Evolutionary conservation across 192 early-diverging fungal genomes (phyloP).

Genomic region (Backusella psychrophila): DNA sequence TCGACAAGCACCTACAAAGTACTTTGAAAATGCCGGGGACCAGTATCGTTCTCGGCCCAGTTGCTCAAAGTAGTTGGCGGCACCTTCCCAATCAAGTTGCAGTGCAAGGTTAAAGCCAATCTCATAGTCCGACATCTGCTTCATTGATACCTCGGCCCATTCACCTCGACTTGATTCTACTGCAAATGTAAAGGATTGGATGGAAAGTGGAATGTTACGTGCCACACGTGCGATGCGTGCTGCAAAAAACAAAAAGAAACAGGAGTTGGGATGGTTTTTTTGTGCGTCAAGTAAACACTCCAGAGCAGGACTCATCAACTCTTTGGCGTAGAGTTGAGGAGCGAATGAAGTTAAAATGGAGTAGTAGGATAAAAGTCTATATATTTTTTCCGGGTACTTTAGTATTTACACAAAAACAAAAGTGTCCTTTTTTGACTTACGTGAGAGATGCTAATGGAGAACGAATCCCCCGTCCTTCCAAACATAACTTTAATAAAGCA

Average conservation of each 20-base stretch:
- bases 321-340: constrained; percentile 20
- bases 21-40: constrained; percentile 46
- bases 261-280: constrained; percentile 33
- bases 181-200: constrained; percentile 20
- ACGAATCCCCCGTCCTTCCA: constrained; percentile 44
- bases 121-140: constrained; percentile 44
- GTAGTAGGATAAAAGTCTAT: constrained; percentile 30
- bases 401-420: not conserved
- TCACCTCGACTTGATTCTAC: constrained; percentile 17
- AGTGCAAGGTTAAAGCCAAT: constrained; percentile 47
- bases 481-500: constrained; percentile 41
- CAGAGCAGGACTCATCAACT: constrained; percentile 10
- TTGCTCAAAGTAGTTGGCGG: constrained; percentile 38
- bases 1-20: constrained; percentile 41
- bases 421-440: constrained; percentile 32
- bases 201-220: constrained; percentile 20
- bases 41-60: constrained; percentile 39
- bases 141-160: constrained; percentile 39
- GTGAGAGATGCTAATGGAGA: constrained; percentile 50
- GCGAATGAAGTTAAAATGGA: constrained; percentile 23
- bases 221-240: constrained; percentile 42
- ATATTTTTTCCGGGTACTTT: not conserved
- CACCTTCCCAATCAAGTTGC: constrained; percentile 42
- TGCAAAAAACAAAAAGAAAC: constrained; percentile 49
- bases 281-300: constrained; percentile 22